Evolutionary conservation across 2,329 filamentous ascomycete species (phyloP), one percentile per base, ranked within the genome.

Genomic region (Metarhizium rileyi): DNA sequence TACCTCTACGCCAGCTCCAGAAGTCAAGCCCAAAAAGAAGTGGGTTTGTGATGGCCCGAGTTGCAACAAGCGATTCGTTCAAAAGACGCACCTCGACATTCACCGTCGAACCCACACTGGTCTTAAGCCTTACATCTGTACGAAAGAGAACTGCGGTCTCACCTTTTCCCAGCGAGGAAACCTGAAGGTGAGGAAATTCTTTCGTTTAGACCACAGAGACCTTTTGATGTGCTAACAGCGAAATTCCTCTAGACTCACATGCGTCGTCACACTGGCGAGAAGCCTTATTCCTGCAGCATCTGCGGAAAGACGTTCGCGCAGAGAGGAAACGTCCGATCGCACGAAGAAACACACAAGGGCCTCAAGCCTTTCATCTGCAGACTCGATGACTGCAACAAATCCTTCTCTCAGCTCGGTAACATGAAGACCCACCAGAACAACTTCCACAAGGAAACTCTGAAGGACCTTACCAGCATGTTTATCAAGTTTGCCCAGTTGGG

Each of bases 371-470:
- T 86, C 63, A 78, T 80, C 27, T 97, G 91, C 69, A 81, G 78
- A 53, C 75, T 96, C 7, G 89, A 95, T 58, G 77, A 81, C 52
- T 97, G 91, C 69, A 81, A 82, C 53, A 96, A 95, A 71, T 77
- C 83, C 41, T 96, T 96, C 63, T 94, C 88, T 0, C 87, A 94
- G 58, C 78, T 91, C 1, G 91, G 91, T 8, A 96, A 96, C 62
- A 78, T 96, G 57, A 97, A 97, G 84, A 87, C 86, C 2, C 91
- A 97, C 62, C 89, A 95, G 68, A 96, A 96, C 71, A 91, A 90
- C 62, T 96, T 95, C 64, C 91, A 97, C 67, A 78, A 80, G 35
- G 70, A 78, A n/a, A 85, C 86, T 0, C 75, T 96, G 36, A 76
- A 80, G 52, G 72, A 76, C 14, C 73, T 95, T 23, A 89, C 84